Conservation (phyloP, 306 rosid genomes). For the Glycine latifolia region DNA sequence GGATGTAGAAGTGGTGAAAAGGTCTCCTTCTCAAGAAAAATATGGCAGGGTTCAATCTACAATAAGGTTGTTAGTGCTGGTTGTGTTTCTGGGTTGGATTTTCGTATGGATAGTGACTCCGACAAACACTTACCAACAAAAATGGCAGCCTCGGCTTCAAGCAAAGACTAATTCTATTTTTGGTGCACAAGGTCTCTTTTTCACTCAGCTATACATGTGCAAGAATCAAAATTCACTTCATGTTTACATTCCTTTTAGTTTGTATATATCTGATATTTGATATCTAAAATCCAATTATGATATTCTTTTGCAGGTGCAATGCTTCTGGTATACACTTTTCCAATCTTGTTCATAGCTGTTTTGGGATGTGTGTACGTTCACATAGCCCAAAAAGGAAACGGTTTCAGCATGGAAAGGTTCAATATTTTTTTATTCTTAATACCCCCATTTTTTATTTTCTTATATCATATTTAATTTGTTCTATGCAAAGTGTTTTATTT, state of each 20-base stretch:
- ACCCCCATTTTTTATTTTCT: too few species aligned
- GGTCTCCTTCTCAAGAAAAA: constrained; percentile 34
- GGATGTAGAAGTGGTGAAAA: constrained; percentile 24
- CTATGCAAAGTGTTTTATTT: too few species aligned
- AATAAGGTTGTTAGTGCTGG: constrained; percentile 51
- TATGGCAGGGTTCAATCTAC: constrained; percentile 37
- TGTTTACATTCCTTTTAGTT: not conserved
- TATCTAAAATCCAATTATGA: not conserved
- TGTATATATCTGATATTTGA: not conserved
- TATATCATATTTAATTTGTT: too few species aligned
- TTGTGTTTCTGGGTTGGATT: constrained; percentile 57
- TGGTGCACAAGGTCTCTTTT: constrained; percentile 64
- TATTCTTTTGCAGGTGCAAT: constrained; percentile 50
- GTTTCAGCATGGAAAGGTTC: constrained; percentile 37
- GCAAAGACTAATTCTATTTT: constrained; percentile 50
- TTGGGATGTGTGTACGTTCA: constrained; percentile 68
- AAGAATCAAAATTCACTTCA: not conserved
- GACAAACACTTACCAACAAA: constrained; percentile 53
- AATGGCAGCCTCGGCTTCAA: constrained; percentile 50
- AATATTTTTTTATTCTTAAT: not conserved
- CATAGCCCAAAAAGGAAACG: constrained; percentile 46
- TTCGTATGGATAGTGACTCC: constrained; percentile 69
- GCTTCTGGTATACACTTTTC: constrained; percentile 62
- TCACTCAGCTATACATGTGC: not conserved
- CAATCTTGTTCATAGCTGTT: constrained; percentile 63